Base-by-base conservation (phyloP, 371 early-diverging fungal genomes). In the Dichotomocladium elegans region DNA sequence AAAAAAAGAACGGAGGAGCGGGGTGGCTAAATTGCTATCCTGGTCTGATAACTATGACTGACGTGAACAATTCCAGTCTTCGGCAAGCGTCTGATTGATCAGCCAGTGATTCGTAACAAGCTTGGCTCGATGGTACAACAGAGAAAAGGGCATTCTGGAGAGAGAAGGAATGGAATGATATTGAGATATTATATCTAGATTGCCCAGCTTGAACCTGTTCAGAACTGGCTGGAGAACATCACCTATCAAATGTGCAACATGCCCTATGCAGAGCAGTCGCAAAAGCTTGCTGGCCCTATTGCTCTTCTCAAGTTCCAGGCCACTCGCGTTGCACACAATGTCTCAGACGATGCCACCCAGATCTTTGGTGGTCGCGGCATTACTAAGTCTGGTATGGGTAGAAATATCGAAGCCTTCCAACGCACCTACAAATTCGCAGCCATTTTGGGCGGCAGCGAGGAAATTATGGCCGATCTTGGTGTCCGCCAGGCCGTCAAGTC, bases 1-100 rank as follows among this genome's bases (percentile, higher is more conserved):
- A 89, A 88, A 49, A 85, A 87, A 72, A 80, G 81, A 55, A 72
- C 91, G 8, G 76, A 83, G 17, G 78, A 84, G 41, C n/a, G n/a
- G n/a, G n/a, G n/a, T n/a, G n/a, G n/a, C n/a, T n/a, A n/a, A n/a
- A 82, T 84, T 55, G 79, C 79, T 40, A 83, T 85, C 3, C 77
- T 85, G 49, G 80, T 83, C 30, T 76, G 82, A 64, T 85, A 83
- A 52, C 61, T 80, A n/a, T 54, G 72, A n/a, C n/a, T n/a, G n/a
- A n/a, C n/a, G n/a, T n/a, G n/a, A n/a, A n/a, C 88, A 73, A 80
- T 5, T 69, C 83, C n/a, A 72, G 90, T 90, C 10, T 92, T 92
- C 67, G 88, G 88, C 48, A 86, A 86, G 77, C 80, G 79, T 58
- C 74, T 92, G 28, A 77, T 84, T 17, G 77, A 82, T 37, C 85